Evolutionary conservation across 176 grass and related monocot species (phyloP).

Genomic region (Puccinellia tenuiflora): DNA sequence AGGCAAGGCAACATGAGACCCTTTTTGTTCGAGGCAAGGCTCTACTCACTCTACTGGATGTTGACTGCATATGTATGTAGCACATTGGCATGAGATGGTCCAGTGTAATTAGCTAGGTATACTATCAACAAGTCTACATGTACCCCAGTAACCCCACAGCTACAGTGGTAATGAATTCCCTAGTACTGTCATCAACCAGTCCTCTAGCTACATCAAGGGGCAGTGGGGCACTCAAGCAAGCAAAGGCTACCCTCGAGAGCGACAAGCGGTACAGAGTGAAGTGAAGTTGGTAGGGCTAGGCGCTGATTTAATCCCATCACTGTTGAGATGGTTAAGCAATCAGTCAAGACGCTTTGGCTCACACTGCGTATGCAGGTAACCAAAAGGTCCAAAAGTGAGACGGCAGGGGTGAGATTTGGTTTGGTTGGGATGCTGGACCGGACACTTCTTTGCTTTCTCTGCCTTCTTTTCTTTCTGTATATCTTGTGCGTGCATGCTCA

Average conservation of each 20-base stretch:
- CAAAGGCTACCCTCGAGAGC: not conserved
- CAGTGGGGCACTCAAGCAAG: no score
- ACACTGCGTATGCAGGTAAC: slow-evolving; percentile 16
- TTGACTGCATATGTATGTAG: slow-evolving; percentile 3
- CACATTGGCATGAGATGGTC: slow-evolving; percentile 7
- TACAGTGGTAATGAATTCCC: not conserved
- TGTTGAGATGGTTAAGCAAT: slow-evolving; percentile 22
- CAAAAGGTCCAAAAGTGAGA: slow-evolving; percentile 19
- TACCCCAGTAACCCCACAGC: not conserved
- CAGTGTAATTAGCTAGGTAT: not conserved
- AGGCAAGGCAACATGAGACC: not conserved
- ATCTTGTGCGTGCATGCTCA: slow-evolving; percentile 25
- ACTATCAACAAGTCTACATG: not conserved
- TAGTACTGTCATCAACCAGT: not conserved
- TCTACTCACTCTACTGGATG: not conserved
- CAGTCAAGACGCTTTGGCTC: not conserved
- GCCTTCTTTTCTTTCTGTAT: slow-evolving; percentile 20
- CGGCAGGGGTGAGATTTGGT: not conserved
- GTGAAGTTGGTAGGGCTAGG: slow-evolving; percentile 29
- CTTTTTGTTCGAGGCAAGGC: not conserved
- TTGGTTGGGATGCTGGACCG: slow-evolving; percentile 27
- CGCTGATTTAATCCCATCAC: slow-evolving; percentile 3
- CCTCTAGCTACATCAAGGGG: not conserved
- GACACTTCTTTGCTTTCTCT: slow-evolving; percentile 4
- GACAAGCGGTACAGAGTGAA: slow-evolving; percentile 5